phyloP scores from a whole-genome alignment of 768 basidiomycete species.

The Amanita rimosa region DNA sequence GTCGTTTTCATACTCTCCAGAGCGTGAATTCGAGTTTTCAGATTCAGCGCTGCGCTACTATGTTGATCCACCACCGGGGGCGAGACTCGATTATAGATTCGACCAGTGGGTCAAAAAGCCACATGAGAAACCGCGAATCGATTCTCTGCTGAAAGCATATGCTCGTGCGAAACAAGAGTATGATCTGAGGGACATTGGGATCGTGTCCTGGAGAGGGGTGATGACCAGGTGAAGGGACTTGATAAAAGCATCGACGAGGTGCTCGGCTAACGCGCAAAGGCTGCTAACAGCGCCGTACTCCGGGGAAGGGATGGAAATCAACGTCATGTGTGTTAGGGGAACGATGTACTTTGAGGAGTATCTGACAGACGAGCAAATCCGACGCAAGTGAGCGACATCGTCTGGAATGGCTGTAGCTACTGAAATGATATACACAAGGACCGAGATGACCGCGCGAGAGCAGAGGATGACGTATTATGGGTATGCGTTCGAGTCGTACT shows the following conservation, averaged over 20 bases:
- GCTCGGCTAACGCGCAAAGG: conserved; percentile 9
- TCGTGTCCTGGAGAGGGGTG: conserved; percentile 71
- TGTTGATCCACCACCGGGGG: conserved; percentile 51
- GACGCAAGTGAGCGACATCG: conserved; percentile 44
- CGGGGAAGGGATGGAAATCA: conserved; percentile 69
- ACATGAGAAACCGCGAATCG: conserved; percentile 58
- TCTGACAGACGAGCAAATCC: conserved; percentile 41
- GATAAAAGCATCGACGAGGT: conserved; percentile 7
- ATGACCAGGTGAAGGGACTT: conserved; percentile 55
- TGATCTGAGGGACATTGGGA: conserved; percentile 32
- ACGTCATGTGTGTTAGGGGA: conserved; percentile 66
- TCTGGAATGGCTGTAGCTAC: not conserved
- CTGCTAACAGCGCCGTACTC: conserved; percentile 44
- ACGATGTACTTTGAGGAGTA: conserved; percentile 73
- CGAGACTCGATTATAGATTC: conserved; percentile 61
- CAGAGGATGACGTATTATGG: conserved; percentile 68
- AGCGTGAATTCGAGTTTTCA: conserved; percentile 46
- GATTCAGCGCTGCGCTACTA: conserved; percentile 66
- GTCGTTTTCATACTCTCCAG: conserved; percentile 61
- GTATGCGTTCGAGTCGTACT: conserved; percentile 85
- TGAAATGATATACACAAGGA: conserved; percentile 25
- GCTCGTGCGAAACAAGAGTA: conserved; percentile 29
- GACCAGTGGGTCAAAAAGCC: conserved; percentile 59
- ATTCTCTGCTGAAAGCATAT: conserved; percentile 52
- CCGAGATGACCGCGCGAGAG: conserved; percentile 53